Base-by-base conservation (phyloP, 257 asterid genomes). In the Eustoma russellianum region DNA sequence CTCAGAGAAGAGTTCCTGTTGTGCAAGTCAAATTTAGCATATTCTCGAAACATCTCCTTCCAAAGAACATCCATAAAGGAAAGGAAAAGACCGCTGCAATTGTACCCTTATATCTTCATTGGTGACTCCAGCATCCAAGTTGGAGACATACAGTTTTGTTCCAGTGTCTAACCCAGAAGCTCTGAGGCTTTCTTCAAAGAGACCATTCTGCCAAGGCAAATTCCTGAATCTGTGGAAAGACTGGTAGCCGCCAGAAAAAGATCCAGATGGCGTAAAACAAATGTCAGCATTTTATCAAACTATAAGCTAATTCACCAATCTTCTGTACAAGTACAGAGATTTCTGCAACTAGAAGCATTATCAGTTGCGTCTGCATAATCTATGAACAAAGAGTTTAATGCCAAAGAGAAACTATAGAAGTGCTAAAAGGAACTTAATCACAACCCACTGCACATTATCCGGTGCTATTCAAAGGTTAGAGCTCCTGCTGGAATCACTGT, bases 31-130 rank as follows among this genome's bases (percentile, higher is more conserved):
- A 24, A 64, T 71, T 77, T 82, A 77, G 78, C 41, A 69, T 61
- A 57, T 53, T 64, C 63, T 70, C 77, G 64, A 48, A 50, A 68
- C 61, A 60, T 65, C 56, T 58, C 71, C 64, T 50, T 34, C 53
- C 49, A 65, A 69, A 75, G 67, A 64, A 47, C 60, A 70, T 53
- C 44, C 53, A 64, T 48, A 70, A 58, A 24, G 30, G 30, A 15
- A 40, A 56, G 59, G 66, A 73, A 55, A 70, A 30, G 58, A 46
- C 63, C 5, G 66, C 69, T 58, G 56, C 59, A 59, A 38, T n/a
- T 65, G 69, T 90, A 90, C 97, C 97, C 96, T 86, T 76, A 90
- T 90, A 65, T 90, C 97, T 70, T 86, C 85, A 63, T 66, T 86
- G 33, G 96, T 70, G 51, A 90, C 97, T 54, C 97, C 88, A 64